Percentiles rank a stretch among this genome's conserved stretches.
These are phyloP conservation scores for Nicotiana obtusifolia DNA, from an alignment of 257 asterid genomes.

Conservation along the genomic window DNA sequence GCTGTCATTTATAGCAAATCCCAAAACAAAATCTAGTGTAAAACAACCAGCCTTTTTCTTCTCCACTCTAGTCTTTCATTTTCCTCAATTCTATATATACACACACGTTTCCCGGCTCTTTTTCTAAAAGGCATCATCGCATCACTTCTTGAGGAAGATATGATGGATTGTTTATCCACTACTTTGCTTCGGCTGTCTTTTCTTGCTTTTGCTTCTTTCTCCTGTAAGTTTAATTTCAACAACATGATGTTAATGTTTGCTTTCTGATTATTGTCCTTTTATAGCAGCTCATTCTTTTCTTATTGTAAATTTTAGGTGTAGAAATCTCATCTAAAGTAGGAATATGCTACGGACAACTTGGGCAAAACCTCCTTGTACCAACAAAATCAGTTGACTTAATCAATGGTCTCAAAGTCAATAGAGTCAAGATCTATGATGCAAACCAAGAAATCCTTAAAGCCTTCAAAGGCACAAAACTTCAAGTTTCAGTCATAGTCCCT, in stretches of 20 bases:
- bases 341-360: constrained; percentile 85
- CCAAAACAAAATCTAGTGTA: background rate
- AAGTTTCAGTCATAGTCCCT: constrained; percentile 80
- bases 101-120: background rate
- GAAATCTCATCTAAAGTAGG: constrained; percentile 50
- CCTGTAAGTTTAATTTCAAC: background rate
- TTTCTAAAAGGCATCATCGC: background rate
- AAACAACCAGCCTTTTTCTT: background rate
- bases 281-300: background rate
- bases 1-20: background rate
- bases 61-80: background rate
- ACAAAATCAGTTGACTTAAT: constrained; percentile 46
- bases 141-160: background rate
- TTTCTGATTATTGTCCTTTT: background rate
- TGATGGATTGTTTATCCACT: background rate
- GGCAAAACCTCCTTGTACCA: constrained; percentile 67
- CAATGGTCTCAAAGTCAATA: constrained; percentile 48
- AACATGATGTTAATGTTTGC: background rate
- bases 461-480: constrained; percentile 50
- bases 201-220: constrained; percentile 2
- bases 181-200: background rate
- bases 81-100: background rate
- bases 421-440: constrained; percentile 74
- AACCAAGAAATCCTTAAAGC: constrained; percentile 61
- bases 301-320: constrained; percentile 37